Conservation (phyloP, 139 green algal species). For the Astrephomene gubernaculifera region DNA sequence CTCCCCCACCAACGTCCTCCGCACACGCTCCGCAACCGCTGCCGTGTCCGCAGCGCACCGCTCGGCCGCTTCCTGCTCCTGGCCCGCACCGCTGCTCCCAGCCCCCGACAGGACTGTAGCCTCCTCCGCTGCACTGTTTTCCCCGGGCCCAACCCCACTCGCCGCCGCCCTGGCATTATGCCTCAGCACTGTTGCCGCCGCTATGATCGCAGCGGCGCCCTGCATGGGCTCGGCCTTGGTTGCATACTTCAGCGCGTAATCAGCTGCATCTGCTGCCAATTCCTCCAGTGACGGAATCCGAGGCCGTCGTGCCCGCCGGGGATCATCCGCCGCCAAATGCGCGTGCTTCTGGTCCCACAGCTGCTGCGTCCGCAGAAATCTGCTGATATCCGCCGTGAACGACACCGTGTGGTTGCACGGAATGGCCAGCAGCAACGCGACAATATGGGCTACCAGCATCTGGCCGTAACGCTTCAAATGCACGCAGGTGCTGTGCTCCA, state of each 20-base stretch:
- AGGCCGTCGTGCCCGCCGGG: no score
- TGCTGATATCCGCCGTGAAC: background rate
- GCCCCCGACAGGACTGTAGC: background rate
- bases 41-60: no score
- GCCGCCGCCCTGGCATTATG: no score
- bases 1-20: no score
- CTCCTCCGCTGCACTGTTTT: background rate
- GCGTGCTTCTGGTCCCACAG: background rate
- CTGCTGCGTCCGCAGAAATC: background rate
- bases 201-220: background rate
- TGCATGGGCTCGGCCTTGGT: conserved; percentile 8
- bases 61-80: no score
- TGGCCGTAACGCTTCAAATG: conserved; percentile 48
- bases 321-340: background rate
- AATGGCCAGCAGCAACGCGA: conserved; percentile 30
- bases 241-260: background rate
- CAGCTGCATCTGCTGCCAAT: background rate
- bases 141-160: background rate
- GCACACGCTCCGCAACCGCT: no score
- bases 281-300: background rate
- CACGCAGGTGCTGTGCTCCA: background rate
- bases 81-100: background rate
- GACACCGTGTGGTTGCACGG: conserved; percentile 2
- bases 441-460: background rate
- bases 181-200: background rate